A percentile compares a stretch with the other conserved stretches of the same genome.
phyloP scores from a whole-genome alignment of 495 filamentous ascomycete genomes.

The Xylaria longipes region DNA sequence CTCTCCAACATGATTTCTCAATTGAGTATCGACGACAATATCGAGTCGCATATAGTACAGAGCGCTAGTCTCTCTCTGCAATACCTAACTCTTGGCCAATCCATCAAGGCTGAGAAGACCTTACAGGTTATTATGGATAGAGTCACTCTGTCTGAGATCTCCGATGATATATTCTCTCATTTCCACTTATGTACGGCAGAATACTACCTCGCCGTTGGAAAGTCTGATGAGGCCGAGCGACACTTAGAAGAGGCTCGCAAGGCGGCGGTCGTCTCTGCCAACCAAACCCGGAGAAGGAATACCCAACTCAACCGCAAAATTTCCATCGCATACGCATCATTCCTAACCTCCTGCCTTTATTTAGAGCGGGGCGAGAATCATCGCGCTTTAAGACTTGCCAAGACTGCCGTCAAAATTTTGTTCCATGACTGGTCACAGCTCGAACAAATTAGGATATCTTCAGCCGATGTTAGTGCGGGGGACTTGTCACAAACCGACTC shows the following conservation, averaged over 20 bases:
- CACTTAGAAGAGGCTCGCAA: constrained; percentile 46
- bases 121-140: constrained; percentile 63
- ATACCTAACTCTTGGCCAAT: constrained; percentile 79
- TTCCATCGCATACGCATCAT: constrained; percentile 58
- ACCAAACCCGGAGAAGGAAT: constrained; percentile 29
- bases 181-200: constrained; percentile 78
- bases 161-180: constrained; percentile 49
- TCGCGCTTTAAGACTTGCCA: constrained; percentile 69
- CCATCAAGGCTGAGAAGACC: constrained; percentile 70
- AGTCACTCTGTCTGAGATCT: constrained; percentile 28
- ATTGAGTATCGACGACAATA: constrained; percentile 57
- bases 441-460: constrained; percentile 51
- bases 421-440: constrained; percentile 74
- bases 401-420: constrained; percentile 68
- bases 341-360: constrained; percentile 67
- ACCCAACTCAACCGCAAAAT: constrained; percentile 44
- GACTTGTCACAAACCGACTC: constrained; percentile 46
- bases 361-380: constrained; percentile 68
- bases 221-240: constrained; percentile 61
- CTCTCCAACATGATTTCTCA: constrained; percentile 58
- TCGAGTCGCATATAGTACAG: constrained; percentile 63
- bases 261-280: constrained; percentile 32
- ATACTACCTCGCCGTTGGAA: constrained; percentile 72
- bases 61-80: constrained; percentile 70
- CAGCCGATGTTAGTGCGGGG: constrained; percentile 35